Evolutionary conservation across 371 early-diverging fungal species (phyloP), one percentile per base, ranked within the genome.

Genomic region (Dentiscutata heterogama): DNA sequence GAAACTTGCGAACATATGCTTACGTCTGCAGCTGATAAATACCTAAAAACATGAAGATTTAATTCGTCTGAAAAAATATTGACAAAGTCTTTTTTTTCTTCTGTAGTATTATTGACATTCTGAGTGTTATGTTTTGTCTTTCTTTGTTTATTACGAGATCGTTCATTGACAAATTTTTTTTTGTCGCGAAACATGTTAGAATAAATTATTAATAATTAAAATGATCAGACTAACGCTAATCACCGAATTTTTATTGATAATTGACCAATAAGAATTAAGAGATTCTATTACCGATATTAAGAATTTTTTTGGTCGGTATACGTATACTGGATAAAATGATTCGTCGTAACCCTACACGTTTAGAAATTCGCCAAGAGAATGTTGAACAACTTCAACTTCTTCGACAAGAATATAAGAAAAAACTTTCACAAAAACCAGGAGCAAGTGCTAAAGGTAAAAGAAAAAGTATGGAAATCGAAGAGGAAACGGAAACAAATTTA

Each of bases 1-100:
- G 85, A 87, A 35, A 90, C 90, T 76, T 72, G 82, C 10, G 88
- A 82, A 78, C 90, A 90, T n/a, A 83, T 86, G n/a, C 83, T 77
- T 16, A 90, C 83, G 80, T 89, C 89, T 56, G 54, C 72, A 0
- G 85, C 86, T 20, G 86, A 84, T 25, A 90, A 80, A 58, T 85
- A 88, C 67, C 85, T 83, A 73, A 90, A 88, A 11, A 90, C 86
- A 80, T 87, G 87, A 20, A 90, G 64, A 2, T 87, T 84, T 2
- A 90, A 29, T 70, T 90, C 90, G 46, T 90, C 87, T 13, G 90
- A 89, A 31, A 89, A 85, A 3, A 84, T 27, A 20, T 29, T 56
- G 5, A 75, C 76, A 58, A 75, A 75, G 39, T 75, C 76, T 53
- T 18, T 25, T 72, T 72, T 72, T 27, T 8, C 42, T 46, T 72